Conservation (phyloP, 1,139 yeast species). For the Zygosaccharomyces sapae region DNA sequence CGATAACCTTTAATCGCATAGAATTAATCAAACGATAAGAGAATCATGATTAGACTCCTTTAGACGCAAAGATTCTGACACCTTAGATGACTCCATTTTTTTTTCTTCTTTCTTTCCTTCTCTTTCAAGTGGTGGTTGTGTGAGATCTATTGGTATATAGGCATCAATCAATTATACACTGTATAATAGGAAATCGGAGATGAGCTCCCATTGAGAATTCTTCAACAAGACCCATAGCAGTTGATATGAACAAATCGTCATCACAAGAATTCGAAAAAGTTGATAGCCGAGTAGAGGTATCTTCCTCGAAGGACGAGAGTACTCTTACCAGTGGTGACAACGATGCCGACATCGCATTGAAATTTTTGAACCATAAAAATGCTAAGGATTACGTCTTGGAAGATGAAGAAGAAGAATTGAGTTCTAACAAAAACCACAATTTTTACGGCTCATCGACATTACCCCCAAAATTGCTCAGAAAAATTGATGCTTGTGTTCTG, state of each 20-base stretch:
- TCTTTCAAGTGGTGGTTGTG: too few species aligned
- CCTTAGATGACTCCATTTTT: too few species aligned
- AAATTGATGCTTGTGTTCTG: conserved; percentile 43
- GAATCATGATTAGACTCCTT: too few species aligned
- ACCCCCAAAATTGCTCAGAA: conserved; percentile 34
- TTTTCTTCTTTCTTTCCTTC: too few species aligned
- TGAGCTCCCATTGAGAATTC: too few species aligned
- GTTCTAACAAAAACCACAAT: conserved; percentile 9
- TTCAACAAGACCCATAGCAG: too few species aligned
- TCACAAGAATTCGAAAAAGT: neutral
- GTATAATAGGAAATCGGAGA: too few species aligned
- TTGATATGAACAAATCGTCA: neutral
- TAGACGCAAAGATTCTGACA: too few species aligned
- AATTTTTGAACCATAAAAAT: conserved; percentile 24
- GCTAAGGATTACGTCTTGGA: conserved; percentile 14
- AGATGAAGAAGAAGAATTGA: conserved; percentile 5
- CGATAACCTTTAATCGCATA: too few species aligned
- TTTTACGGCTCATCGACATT: conserved; percentile 30
- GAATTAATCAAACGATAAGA: too few species aligned
- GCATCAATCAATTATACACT: too few species aligned
- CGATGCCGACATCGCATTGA: conserved; percentile 28
- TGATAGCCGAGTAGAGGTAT: neutral
- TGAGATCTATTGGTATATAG: too few species aligned
- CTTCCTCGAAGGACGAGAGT: conserved; percentile 6
- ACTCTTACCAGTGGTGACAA: conserved; percentile 6